Percentiles rank a stretch among this genome's conserved stretches.
These are phyloP conservation scores for Debaryomycetaceae sp. DNA, from an alignment of 1,139 yeast species.

Conservation along the genomic window DNA sequence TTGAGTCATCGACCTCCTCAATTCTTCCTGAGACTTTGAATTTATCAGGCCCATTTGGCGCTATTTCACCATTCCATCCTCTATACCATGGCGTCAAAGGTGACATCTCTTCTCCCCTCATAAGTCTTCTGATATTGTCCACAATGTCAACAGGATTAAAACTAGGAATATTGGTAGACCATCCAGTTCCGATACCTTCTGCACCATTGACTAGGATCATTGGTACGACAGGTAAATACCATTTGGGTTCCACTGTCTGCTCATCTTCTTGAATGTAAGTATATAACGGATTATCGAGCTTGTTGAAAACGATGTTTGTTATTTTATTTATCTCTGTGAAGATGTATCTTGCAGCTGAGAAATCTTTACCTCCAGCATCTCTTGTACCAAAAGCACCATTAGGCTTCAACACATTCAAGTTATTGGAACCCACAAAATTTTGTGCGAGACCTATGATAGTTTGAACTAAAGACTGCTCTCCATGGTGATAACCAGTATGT, in stretches of 20 bases:
- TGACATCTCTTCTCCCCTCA: conserved; percentile 67
- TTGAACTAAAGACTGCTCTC: conserved; percentile 82
- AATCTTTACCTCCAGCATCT: conserved; percentile 97
- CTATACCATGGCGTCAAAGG: conserved; percentile 93
- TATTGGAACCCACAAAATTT: conserved; percentile 90
- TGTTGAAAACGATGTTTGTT: conserved; percentile 72
- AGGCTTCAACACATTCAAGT: conserved; percentile 79
- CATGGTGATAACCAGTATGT: conserved; percentile 94
- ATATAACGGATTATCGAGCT: conserved; percentile 76
- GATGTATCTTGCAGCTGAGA: conserved; percentile 97
- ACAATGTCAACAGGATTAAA: conserved; percentile 86
- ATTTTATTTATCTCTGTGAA: conserved; percentile 79
- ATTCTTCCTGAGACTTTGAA: conserved; percentile 76
- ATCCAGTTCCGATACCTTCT: conserved; percentile 99
- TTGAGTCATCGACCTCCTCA: conserved; percentile 75
- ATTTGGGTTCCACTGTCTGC: conserved; percentile 90
- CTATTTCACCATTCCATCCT: conserved; percentile 90
- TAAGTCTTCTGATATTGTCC: conserved; percentile 62
- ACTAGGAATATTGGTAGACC: conserved; percentile 93
- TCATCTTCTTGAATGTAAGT: conserved; percentile 90
- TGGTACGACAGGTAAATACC: conserved; percentile 92
- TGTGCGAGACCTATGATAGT: conserved; percentile 95
- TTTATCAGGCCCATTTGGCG: conserved; percentile 58
- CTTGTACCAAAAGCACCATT: conserved; percentile 97
- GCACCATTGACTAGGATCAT: conserved; percentile 92